Evolutionary conservation across 192 early-diverging fungal species (phyloP), one percentile per base, ranked within the genome.

Genomic region (Umbelopsis isabellina): DNA sequence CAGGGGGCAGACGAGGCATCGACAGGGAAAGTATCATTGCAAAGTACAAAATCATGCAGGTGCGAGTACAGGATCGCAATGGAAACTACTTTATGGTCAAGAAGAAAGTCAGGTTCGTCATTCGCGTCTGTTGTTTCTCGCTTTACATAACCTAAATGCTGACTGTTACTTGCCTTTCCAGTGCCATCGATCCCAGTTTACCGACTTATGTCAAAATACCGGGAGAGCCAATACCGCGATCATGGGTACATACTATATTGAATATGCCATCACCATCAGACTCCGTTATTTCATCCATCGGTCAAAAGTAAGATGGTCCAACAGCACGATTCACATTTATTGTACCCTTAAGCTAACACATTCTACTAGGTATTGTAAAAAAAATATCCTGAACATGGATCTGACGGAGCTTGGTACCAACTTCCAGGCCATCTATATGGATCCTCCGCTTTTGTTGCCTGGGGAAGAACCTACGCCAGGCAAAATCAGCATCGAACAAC

Each of bases 161-260:
- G 30, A 35, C 25, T n/a, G 8, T 4, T 12, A 4, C 4, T 15
- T 58, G 27, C 23, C n/a, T 6, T 23, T 25, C 44, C 47, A 89
- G 88, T 49, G 85, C 91, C 8, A 86, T 93, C 11, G 93, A 97
- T 72, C 93, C 93, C 0, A 90, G 87, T 67, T 74, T 94, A 68
- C 94, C 94, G 2, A 95, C 95, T 0, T 95, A 95, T 83, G 85
- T 97, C 15, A 89, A 91, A 58, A 94, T 97, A 50, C 94, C 94
- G 53, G 86, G 92, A 20, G 84, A 82, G 11, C 95, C 95, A 11
- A 91, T 97, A 52, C 88, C 95, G 30, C 82, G 88, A 46, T 90
- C 94, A 6, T 97, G 95, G 95, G 92, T 92, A 49, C 93, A 93
- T 35, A 80, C 87, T 20, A 96, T 96, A 11, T 73, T 79, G 3